Percentiles rank a stretch among this genome's conserved stretches.
Conservation (phyloP, 2,329 filamentous ascomycete species). For the Penicillium sclerotigenum region DNA sequence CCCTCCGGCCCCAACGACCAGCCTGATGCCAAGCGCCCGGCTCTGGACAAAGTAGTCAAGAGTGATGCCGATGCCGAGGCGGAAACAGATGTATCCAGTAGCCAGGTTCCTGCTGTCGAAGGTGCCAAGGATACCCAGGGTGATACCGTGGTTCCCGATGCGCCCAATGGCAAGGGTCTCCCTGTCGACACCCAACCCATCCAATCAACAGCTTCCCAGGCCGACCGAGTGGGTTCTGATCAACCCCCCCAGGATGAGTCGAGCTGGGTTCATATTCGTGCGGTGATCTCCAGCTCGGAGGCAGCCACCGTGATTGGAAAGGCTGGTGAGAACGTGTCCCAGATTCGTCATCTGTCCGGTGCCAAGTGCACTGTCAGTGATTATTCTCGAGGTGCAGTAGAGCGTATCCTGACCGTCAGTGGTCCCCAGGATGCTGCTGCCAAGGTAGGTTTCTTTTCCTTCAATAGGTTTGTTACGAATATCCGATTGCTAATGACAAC, state of each 20-base stretch:
- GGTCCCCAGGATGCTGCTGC: conserved; percentile 94
- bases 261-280: conserved; percentile 93
- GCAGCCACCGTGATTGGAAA: conserved; percentile 98
- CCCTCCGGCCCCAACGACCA: conserved; percentile 88
- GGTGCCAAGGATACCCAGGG: conserved; percentile 48
- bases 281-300: conserved; percentile 95
- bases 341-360: conserved; percentile 90
- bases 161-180: conserved; percentile 53
- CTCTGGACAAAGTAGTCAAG: conserved; percentile 85
- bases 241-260: conserved; percentile 75
- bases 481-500: conserved; percentile 14
- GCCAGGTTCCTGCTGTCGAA: conserved; percentile 15
- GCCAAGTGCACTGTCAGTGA: conserved; percentile 99
- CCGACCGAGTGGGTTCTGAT: conserved; percentile 47
- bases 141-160: conserved; percentile 67
- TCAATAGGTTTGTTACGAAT: not conserved
- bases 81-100: conserved; percentile 31
- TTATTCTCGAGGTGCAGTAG: conserved; percentile 93
- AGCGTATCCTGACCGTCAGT: conserved; percentile 96
- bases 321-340: conserved; percentile 96
- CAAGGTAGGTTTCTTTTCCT: conserved; percentile 62
- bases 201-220: conserved; percentile 55
- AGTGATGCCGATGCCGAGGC: conserved; percentile 51
- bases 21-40: conserved; percentile 94
- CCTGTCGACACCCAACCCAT: conserved; percentile 57